Conservation (phyloP, 2,329 filamentous ascomycete genomes). For the Sordariomycetes sp. region DNA sequence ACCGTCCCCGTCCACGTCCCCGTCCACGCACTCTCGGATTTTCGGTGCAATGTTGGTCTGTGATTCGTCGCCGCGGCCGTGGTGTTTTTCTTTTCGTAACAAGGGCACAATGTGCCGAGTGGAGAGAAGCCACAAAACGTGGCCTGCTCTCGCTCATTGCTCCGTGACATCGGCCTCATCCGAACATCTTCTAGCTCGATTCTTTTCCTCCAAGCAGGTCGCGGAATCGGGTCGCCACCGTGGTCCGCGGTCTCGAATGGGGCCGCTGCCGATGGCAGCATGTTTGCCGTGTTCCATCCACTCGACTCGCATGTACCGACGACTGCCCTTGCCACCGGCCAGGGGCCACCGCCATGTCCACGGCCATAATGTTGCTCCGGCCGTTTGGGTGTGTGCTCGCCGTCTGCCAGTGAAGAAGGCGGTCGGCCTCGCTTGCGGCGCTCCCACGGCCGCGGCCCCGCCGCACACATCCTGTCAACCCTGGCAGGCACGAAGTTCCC, state of each 20-base stretch:
- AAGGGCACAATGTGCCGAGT: neutral
- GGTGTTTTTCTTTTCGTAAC: neutral
- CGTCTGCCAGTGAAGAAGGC: neutral
- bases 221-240: neutral
- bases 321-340: neutral
- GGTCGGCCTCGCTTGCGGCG: neutral
- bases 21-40: neutral
- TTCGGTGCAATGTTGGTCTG: conserved; percentile 1
- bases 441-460: neutral
- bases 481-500: neutral
- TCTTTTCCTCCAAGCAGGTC: neutral
- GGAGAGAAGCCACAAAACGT: conserved; percentile 3
- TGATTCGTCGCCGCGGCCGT: conserved; percentile 2
- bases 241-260: neutral
- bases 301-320: neutral
- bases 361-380: neutral
- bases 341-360: neutral
- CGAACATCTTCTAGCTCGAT: neutral
- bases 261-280: neutral
- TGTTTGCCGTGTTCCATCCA: neutral
- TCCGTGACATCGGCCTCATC: neutral
- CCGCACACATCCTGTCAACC: neutral
- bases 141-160: neutral
- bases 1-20: neutral
- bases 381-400: neutral